Evolutionary conservation across 2,329 filamentous ascomycete species (phyloP), one percentile per base, ranked within the genome.

Genomic region (Epichloe amarillans): DNA sequence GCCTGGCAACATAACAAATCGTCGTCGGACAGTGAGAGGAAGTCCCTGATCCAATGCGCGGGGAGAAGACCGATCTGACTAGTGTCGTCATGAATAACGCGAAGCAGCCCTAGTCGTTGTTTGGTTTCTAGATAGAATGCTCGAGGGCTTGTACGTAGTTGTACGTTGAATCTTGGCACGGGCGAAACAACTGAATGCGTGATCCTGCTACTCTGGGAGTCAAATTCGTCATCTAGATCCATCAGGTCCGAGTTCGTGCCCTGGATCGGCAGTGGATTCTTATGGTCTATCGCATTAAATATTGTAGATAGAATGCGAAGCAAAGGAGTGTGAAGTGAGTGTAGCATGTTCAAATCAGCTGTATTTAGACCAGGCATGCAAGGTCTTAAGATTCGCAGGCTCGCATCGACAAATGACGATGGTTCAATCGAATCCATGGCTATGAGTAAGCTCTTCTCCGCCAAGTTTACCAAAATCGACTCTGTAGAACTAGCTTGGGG

Each of bases 191-290:
- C 68, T 33, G 69, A 62, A 1, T 61, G 53, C 15, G 69, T 72
- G 26, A 62, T 67, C 23, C 71, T 71, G 54, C 74, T 81, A 49
- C 69, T 69, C 56, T 84, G 79, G 0, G 80, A 80, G 40, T 79
- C 76, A 50, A 84, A 81, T 2, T 77, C 76, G 12, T 77, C 73
- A 58, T 88, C 84, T 5, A 88, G 60, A 50, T 87, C 82, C 80
- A 86, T 84, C 5, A 72, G 61, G 56, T 83, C 79, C 2, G 68
- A 56, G 10, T 72, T 66, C 4, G 70, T 44, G 58, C 61, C 44
- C 68, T 57, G 35, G 58, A 57, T 21, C 53, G 56, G 2, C 64
- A 47, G 57, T 14, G 53, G 33, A 4, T 55, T 52, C 41, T 53
- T 57, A 11, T 55, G 50, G 19, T 62, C 56, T 35, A 67, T 47